Conservation (phyloP, 1,284 basidiomycete genomes). For the Ustilago esculenta region DNA sequence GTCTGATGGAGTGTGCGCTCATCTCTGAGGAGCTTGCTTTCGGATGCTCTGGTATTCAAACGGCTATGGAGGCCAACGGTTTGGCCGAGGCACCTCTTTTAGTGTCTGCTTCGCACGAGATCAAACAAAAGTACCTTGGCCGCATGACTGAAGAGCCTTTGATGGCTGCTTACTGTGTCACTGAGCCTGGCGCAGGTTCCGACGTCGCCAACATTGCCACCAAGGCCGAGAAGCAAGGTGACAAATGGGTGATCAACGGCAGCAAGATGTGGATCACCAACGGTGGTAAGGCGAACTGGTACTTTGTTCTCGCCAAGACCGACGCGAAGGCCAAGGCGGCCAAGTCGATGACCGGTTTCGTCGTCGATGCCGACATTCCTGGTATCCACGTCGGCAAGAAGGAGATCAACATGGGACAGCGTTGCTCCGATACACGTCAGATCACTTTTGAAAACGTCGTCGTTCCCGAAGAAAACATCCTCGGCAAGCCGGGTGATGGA, state of each 20-base stretch:
- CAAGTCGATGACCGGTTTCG: slow-evolving; percentile 72
- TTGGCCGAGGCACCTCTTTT: slow-evolving; percentile 71
- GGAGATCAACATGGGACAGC: slow-evolving; percentile 74
- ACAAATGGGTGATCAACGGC: slow-evolving; percentile 70
- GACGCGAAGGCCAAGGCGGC: slow-evolving; percentile 69
- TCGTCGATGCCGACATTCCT: slow-evolving; percentile 71
- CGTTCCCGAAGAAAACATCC: slow-evolving; percentile 70
- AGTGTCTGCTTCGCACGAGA: slow-evolving; percentile 70
- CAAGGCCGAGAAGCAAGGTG: slow-evolving; percentile 70
- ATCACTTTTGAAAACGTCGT: slow-evolving; percentile 72
- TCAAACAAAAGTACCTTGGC: slow-evolving; percentile 72
- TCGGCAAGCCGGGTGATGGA: slow-evolving; percentile 71
- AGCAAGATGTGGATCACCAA: slow-evolving; percentile 72
- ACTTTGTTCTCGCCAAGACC: slow-evolving; percentile 72
- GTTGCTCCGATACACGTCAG: slow-evolving; percentile 72
- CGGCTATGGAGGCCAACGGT: slow-evolving; percentile 70
- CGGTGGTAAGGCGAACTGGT: slow-evolving; percentile 71
- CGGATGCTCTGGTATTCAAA: slow-evolving; percentile 72
- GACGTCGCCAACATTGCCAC: slow-evolving; percentile 70
- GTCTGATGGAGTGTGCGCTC: slow-evolving; percentile 70
- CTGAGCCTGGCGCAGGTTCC: slow-evolving; percentile 72
- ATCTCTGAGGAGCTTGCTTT: slow-evolving; percentile 71
- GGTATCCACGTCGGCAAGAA: slow-evolving; percentile 70
- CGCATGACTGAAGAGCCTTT: slow-evolving; percentile 72
- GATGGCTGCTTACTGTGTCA: slow-evolving; percentile 72